Conservation (phyloP, 805 yeast species). For the Ogataea trehaloabstinens region DNA sequence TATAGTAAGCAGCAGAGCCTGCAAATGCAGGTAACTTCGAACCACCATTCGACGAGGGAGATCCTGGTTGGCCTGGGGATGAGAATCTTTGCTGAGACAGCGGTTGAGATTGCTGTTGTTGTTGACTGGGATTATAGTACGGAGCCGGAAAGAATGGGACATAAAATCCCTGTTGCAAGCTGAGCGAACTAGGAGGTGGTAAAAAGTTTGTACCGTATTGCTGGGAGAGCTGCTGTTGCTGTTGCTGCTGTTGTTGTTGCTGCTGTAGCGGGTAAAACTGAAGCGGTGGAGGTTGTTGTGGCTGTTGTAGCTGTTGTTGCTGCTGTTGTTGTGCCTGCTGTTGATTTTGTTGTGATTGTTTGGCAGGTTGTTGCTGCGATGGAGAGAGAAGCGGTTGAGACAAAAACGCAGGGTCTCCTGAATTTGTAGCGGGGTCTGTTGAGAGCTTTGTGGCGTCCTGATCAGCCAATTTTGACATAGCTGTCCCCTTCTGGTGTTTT, state of each 20-base stretch:
- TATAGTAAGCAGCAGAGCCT: conserved; percentile 13
- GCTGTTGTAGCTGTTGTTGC: neutral
- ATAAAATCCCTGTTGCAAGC: conserved; percentile 23
- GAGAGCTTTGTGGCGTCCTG: conserved; percentile 1
- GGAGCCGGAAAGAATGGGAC: conserved; percentile 24
- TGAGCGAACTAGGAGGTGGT: conserved; percentile 28
- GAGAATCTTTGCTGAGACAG: conserved; percentile 22
- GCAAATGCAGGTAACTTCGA: conserved; percentile 16
- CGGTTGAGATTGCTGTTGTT: conserved; percentile 24
- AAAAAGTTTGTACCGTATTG: conserved; percentile 22
- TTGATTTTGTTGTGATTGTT: neutral
- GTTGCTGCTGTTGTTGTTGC: conserved; percentile 19
- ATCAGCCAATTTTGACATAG: conserved; percentile 15
- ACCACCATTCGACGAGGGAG: conserved; percentile 10
- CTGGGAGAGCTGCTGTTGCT: conserved; percentile 14
- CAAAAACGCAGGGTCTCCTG: neutral
- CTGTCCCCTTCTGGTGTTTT: conserved; percentile 7
- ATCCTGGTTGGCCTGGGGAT: conserved; percentile 12
- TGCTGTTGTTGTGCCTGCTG: neutral
- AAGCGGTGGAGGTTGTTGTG: conserved; percentile 6
- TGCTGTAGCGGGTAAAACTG: conserved; percentile 7
- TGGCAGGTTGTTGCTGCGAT: neutral
- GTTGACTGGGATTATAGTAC: conserved; percentile 20
- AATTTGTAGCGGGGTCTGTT: conserved; percentile 1
- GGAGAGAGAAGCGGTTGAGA: neutral